Conservation (phyloP, 208 protist genomes). For the Wallacemonas sp. region DNA sequence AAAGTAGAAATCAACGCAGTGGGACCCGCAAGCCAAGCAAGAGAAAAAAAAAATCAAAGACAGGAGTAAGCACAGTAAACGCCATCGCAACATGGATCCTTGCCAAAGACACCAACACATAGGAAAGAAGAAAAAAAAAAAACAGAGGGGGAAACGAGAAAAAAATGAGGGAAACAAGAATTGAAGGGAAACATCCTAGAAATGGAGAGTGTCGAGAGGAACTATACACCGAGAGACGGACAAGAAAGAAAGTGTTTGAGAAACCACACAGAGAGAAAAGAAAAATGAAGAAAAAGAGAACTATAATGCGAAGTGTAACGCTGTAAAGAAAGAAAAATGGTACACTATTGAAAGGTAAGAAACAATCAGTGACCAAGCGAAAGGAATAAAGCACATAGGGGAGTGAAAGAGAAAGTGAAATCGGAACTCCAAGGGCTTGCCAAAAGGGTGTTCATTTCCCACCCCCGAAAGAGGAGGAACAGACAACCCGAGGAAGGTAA, state of each 20-base stretch:
- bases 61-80: background rate
- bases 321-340: constrained; percentile 1
- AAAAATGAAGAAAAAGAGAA: constrained; percentile 22
- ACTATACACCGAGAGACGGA: background rate
- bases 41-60: constrained; percentile 1
- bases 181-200: too few species aligned
- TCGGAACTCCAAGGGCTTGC: too few species aligned
- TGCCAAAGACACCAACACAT: background rate
- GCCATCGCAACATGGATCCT: constrained; percentile 6
- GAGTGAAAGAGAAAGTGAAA: too few species aligned
- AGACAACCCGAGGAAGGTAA: too few species aligned
- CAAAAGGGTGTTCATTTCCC: too few species aligned
- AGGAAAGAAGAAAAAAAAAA: constrained; percentile 13
- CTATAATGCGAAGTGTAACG: background rate
- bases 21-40: too few species aligned
- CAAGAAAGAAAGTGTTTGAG: constrained; percentile 6
- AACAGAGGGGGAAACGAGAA: constrained; percentile 24
- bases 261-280: too few species aligned
- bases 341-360: background rate
- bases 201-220: too few species aligned
- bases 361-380: too few species aligned
- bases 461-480: too few species aligned
- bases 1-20: constrained; percentile 18
- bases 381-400: too few species aligned
- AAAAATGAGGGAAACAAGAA: constrained; percentile 18